Conservation (phyloP, 208 protist species). For the Spongospora subterranea region DNA sequence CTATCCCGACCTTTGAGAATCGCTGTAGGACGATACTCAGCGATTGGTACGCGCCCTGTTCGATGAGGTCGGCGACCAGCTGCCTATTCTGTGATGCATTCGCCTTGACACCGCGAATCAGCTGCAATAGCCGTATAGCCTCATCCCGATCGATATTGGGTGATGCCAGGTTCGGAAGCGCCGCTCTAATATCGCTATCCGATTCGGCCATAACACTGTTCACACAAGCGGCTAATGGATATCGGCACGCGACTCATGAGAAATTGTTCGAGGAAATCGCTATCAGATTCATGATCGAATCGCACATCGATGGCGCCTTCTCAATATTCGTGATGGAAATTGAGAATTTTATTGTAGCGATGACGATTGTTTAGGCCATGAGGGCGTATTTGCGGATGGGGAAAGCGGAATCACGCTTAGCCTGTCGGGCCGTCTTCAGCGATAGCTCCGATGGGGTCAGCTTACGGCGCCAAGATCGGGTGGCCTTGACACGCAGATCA, state of each 20-base stretch:
- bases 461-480: conserved; percentile 79
- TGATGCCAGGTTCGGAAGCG: background rate
- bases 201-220: background rate
- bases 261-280: too few relatives aligned
- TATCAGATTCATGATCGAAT: too few relatives aligned
- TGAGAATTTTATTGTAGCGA: too few relatives aligned
- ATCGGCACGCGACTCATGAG: background rate
- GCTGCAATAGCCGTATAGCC: background rate
- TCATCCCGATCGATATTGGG: background rate
- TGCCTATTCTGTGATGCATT: background rate
- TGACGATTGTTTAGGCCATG: conserved; percentile 68
- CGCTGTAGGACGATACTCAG: conserved; percentile 36
- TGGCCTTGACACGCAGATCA: conserved; percentile 81
- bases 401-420: conserved; percentile 76
- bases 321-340: too few relatives aligned
- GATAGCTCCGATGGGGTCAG: conserved; percentile 72
- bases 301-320: too few relatives aligned
- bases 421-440: conserved; percentile 69
- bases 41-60: conserved; percentile 13
- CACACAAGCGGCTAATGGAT: background rate
- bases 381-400: conserved; percentile 79
- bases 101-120: background rate
- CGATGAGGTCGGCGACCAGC: background rate
- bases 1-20: background rate
- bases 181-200: background rate